These are phyloP conservation scores for Mycena latifolia DNA, from an alignment of 768 basidiomycete species.

Conservation along the genomic window DNA sequence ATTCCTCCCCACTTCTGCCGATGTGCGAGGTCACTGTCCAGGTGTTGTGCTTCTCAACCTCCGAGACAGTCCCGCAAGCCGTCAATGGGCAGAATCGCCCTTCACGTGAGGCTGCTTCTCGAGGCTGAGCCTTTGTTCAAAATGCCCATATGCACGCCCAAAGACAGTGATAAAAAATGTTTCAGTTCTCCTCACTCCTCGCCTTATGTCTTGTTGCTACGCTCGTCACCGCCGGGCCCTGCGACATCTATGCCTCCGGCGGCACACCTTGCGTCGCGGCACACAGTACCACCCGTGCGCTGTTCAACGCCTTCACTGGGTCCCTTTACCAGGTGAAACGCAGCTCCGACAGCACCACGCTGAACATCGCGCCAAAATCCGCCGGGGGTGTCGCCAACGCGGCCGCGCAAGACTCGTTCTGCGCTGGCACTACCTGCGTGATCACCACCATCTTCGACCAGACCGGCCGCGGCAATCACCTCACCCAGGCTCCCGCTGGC, in stretches of 20 bases:
- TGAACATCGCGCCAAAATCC: slow-evolving; percentile 21
- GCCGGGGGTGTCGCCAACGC: slow-evolving; percentile 35
- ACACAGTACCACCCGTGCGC: no score
- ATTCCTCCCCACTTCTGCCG: no score
- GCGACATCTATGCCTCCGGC: no score
- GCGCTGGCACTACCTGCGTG: slow-evolving; percentile 22
- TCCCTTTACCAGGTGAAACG: slow-evolving; percentile 33
- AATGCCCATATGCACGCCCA: slow-evolving; percentile 15
- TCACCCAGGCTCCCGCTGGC: slow-evolving; percentile 27
- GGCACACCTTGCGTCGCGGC: no score
- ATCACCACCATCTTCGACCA: slow-evolving; percentile 35
- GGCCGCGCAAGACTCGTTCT: slow-evolving; percentile 27
- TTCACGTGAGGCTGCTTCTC: slow-evolving; percentile 23
- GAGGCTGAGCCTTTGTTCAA: slow-evolving; percentile 7
- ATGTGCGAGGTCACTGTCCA: no score
- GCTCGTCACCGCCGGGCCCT: slow-evolving; percentile 16
- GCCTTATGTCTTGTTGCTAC: slow-evolving; percentile 21
- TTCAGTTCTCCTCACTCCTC: slow-evolving; percentile 25
- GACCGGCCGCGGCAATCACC: slow-evolving; percentile 24
- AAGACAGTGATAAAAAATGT: slow-evolving; percentile 14
- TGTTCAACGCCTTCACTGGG: no score
- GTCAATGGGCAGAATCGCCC: no score
- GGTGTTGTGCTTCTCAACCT: no score
- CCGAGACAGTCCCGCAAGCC: no score
- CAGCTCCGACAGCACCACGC: slow-evolving; percentile 26